Evolutionary conservation across 1,139 yeast genomes (phyloP), one percentile per base, ranked within the genome.

Genomic region (Lodderomyces pseudojiufengensis): DNA sequence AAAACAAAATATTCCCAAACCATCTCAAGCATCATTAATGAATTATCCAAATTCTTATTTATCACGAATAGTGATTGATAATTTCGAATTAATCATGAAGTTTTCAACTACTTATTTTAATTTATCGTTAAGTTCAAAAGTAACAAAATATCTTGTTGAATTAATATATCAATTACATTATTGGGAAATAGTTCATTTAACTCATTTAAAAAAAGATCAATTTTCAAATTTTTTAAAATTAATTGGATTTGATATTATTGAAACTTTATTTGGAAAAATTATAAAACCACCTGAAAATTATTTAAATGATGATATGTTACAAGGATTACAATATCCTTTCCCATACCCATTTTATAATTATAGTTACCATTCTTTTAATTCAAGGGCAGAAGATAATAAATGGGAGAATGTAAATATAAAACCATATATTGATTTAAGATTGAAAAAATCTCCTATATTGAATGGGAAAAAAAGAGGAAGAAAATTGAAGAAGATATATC

Each of bases 261-360:
- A 56, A 22, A 65, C 73, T 2, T 55, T 66, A 2, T 65, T 64
- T 43, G 75, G 75, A 0, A 59, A 63, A 5, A 44, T 70, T 16
- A 62, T 70, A 10, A 53, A 55, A 34, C 76, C 75, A 1, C 76
- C 75, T 0, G 54, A 51, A 29, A 68, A 67, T 40, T 66, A 55
- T 41, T 44, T 67, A 43, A 57, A 55, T 27, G 58, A 59, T 31
- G 52, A 59, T 16, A 58, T 70, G 65, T 54, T 63, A 24, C 63
- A 61, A 40, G 76, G 75, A 1, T 60, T 68, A 28, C 70, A 65
- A 41, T 70, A 65, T 40, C 73, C 75, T 10, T 69, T 63, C 41
- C 75, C 75, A 4, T 70, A 64, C 39, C 74, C 76, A 25, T 70
- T 69, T 41, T 70, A 70, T 48, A 69, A 69, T 38, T 70, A 59